These are phyloP conservation scores for Penicillium angulare DNA, from an alignment of 495 filamentous ascomycete genomes.

Conservation along the genomic window DNA sequence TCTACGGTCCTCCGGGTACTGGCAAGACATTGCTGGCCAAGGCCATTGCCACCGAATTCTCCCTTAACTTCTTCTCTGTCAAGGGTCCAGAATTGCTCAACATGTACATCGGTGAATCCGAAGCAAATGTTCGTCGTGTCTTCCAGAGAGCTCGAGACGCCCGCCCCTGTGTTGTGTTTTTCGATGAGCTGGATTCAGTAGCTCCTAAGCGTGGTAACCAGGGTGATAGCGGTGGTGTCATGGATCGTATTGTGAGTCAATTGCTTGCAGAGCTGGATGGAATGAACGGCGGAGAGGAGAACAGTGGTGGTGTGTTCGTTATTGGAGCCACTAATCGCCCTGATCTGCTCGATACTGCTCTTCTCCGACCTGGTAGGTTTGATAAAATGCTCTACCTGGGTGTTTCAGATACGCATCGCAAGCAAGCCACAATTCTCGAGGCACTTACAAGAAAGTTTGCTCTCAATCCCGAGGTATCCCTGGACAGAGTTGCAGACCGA, in stretches of 20 bases:
- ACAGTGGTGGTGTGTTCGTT: slow-evolving; percentile 88
- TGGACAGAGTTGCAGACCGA: slow-evolving; percentile 67
- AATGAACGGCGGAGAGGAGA: slow-evolving; percentile 91
- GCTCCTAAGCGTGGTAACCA: slow-evolving; percentile 97
- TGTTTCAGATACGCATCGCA: slow-evolving; percentile 93
- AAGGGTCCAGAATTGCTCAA: slow-evolving; percentile 97
- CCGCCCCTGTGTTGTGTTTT: slow-evolving; percentile 97
- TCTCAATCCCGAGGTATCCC: slow-evolving; percentile 71
- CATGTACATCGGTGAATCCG: slow-evolving; percentile 99
- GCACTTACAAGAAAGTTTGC: slow-evolving; percentile 93
- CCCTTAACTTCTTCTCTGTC: slow-evolving; percentile 97
- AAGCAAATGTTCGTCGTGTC: slow-evolving; percentile 94
- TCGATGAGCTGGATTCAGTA: slow-evolving; percentile 96
- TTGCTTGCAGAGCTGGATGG: slow-evolving; percentile 93
- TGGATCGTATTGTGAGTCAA: slow-evolving; percentile 98
- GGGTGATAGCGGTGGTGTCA: slow-evolving; percentile 95
- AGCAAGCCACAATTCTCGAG: slow-evolving; percentile 91
- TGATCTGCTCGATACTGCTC: slow-evolving; percentile 86
- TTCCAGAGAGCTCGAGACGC: slow-evolving; percentile 95
- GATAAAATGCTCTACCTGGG: slow-evolving; percentile 99
- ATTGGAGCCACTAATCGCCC: slow-evolving; percentile 96
- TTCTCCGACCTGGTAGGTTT: slow-evolving; percentile 89
- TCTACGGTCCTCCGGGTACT: slow-evolving; percentile 96
- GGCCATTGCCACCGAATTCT: slow-evolving; percentile 97
- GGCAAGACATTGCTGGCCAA: slow-evolving; percentile 97